A percentile compares a stretch with the other conserved stretches of the same genome.
These are phyloP conservation scores for Gossypium turneri DNA, from an alignment of 345 rosid species.

Conservation along the genomic window DNA sequence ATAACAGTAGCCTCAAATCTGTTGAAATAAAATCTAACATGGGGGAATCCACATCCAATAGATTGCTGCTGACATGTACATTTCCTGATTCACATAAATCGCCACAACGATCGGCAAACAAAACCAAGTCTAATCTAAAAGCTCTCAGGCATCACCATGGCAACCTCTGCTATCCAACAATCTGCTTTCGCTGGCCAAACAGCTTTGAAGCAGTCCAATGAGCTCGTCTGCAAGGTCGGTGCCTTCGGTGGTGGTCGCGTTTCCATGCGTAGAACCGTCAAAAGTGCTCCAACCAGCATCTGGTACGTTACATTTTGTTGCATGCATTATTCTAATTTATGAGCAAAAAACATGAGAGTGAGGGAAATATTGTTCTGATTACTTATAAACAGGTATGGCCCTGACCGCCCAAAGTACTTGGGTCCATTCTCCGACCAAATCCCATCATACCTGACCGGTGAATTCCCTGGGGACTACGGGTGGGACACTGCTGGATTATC, in stretches of 20 bases:
- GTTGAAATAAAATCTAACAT: slow-evolving; percentile 24
- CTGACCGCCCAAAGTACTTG: slow-evolving; percentile 94
- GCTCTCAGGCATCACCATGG: slow-evolving; percentile 38
- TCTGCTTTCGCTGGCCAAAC: slow-evolving; percentile 78
- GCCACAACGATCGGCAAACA: not conserved
- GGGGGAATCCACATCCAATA: slow-evolving; percentile 44
- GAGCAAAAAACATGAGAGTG: not conserved
- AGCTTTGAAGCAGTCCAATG: slow-evolving; percentile 65
- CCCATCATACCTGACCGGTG: slow-evolving; percentile 90
- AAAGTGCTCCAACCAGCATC: slow-evolving; percentile 73
- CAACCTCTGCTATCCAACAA: slow-evolving; percentile 79
- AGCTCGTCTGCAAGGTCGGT: slow-evolving; percentile 66
- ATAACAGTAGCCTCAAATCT: slow-evolving; percentile 21
- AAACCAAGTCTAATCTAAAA: not conserved
- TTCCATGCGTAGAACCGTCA: slow-evolving; percentile 81
- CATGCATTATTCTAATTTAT: not conserved
- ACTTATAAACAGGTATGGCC: slow-evolving; percentile 70
- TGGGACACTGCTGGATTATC: slow-evolving; percentile 99
- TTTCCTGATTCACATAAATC: slow-evolving; percentile 40
- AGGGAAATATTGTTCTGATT: not conserved
- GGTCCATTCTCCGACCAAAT: slow-evolving; percentile 98
- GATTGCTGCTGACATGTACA: slow-evolving; percentile 39
- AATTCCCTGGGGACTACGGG: slow-evolving; percentile 90
- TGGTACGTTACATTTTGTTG: slow-evolving; percentile 41
- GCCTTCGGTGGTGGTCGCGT: slow-evolving; percentile 56